Percentiles rank a stretch among this genome's conserved stretches.
Conservation (phyloP, 164 flowering plant genomes). For the Berberis vulgaris region DNA sequence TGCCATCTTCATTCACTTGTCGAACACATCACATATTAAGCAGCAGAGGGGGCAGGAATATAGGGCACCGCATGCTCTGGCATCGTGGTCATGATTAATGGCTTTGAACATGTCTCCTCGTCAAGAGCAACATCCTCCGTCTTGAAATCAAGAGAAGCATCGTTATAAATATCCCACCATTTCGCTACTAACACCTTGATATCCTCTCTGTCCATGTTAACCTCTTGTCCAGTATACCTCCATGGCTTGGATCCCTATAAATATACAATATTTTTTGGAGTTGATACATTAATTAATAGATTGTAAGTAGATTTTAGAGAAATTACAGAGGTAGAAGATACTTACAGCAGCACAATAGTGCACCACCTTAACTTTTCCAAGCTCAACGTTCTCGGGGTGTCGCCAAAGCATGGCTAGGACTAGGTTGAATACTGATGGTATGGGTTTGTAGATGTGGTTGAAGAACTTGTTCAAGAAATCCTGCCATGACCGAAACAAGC, state of each 20-base stretch:
- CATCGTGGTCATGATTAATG: constrained; percentile 35
- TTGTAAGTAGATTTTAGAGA: not conserved
- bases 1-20: too few relatives aligned
- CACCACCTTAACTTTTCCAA: constrained; percentile 47
- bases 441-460: constrained; percentile 41
- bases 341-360: constrained; percentile 67
- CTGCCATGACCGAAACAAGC: constrained; percentile 12
- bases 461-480: constrained; percentile 64
- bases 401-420: constrained; percentile 58
- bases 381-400: constrained; percentile 52
- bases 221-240: constrained; percentile 60
- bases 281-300: not conserved
- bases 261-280: not conserved
- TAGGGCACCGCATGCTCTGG: constrained; percentile 37
- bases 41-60: constrained; percentile 51
- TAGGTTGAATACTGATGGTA: constrained; percentile 44
- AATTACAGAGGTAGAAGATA: constrained; percentile 1
- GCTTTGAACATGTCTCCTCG: constrained; percentile 19
- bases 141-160: constrained; percentile 40
- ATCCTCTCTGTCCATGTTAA: constrained; percentile 64
- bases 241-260: constrained; percentile 66
- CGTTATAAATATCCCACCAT: constrained; percentile 72
- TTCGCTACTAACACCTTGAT: constrained; percentile 45
- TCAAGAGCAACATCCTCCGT: constrained; percentile 14
- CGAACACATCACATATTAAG: constrained; percentile 13